A percentile compares a stretch with the other conserved stretches of the same genome.
These are phyloP conservation scores for Xylariaceae sp. DNA, from an alignment of 2,329 filamentous ascomycete genomes.

Conservation along the genomic window DNA sequence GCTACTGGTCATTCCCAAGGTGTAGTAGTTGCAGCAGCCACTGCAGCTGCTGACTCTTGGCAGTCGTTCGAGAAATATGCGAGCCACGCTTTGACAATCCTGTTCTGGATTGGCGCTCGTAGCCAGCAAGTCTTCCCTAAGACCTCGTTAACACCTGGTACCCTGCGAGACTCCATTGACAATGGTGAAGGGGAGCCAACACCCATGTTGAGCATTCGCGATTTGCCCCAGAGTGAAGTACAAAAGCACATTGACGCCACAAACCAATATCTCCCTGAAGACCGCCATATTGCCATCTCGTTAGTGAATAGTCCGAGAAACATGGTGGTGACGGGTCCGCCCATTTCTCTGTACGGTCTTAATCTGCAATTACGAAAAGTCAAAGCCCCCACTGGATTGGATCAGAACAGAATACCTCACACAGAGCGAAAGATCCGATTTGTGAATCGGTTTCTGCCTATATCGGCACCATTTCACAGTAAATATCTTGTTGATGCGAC, in stretches of 20 bases:
- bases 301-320: slow-evolving; percentile 97
- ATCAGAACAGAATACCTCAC: slow-evolving; percentile 92
- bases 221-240: slow-evolving; percentile 84
- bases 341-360: slow-evolving; percentile 93
- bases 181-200: slow-evolving; percentile 95
- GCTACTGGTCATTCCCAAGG: slow-evolving; percentile 97
- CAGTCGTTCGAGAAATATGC: slow-evolving; percentile 85
- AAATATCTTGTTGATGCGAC: slow-evolving; percentile 86
- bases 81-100: slow-evolving; percentile 82
- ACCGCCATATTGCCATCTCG: slow-evolving; percentile 93
- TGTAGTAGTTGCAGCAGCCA: slow-evolving; percentile 90
- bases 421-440: slow-evolving; percentile 97
- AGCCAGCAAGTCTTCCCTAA: slow-evolving; percentile 97
- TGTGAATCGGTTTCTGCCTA: slow-evolving; percentile 94
- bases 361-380: slow-evolving; percentile 95
- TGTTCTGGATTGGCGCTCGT: slow-evolving; percentile 98
- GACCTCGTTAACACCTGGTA: slow-evolving; percentile 89
- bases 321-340: slow-evolving; percentile 94
- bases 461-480: slow-evolving; percentile 98
- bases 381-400: slow-evolving; percentile 95
- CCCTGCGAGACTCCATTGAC: slow-evolving; percentile 91
- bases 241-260: slow-evolving; percentile 97
- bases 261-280: slow-evolving; percentile 91
- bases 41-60: slow-evolving; percentile 90
- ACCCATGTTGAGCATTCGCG: slow-evolving; percentile 96